Base-by-base conservation (phyloP, 306 rosid species). In the Trifolium repens region DNA sequence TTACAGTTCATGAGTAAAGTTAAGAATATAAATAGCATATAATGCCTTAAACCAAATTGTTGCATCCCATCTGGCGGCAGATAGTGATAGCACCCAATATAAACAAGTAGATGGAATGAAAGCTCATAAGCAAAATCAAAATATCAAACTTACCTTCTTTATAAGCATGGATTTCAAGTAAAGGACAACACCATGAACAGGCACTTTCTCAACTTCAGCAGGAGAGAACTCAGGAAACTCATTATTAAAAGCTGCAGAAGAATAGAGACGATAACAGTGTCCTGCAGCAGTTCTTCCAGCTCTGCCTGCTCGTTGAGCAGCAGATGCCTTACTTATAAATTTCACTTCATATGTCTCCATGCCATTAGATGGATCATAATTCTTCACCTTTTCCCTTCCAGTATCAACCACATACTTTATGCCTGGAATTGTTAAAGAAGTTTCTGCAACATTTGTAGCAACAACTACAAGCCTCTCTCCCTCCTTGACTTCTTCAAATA, bases 361-460 rank as follows among this genome's bases (percentile, higher is more conserved):
- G 62, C 98, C 98, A 80, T 82, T 94, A 75, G 88, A 72, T 19
- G 93, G 74, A 80, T 90, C 83, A 69, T 91, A 94, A 24, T 78
- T 85, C 79, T 94, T 94, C 75, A 90, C 94, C 73, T 91, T 94
- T 81, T 91, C 97, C 80, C 93, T 90, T 64, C 98, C 98, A 7
- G 97, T 90, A 74, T 94, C 97, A 55, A 91, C 93, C 60, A 94
- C 94, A 74, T 91, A 94, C 86, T 88, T 94, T 79, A 94, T 80
- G 39, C 98, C 94, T 63, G 97, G 97, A 72, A 94, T 94, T 26
- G 97, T 94, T 74, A 94, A 72, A 37, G 98, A 94, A 70, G 98
- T 94, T 86, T 94, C 98, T n/a, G 98, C 98, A 77, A 94, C 98
- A 85, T 94, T 94, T 12, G 96, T 91, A 54, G 97, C 97, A 72